phyloP scores from a whole-genome alignment of 2,329 filamentous ascomycete genomes.

The Aureobasidium sp. region DNA sequence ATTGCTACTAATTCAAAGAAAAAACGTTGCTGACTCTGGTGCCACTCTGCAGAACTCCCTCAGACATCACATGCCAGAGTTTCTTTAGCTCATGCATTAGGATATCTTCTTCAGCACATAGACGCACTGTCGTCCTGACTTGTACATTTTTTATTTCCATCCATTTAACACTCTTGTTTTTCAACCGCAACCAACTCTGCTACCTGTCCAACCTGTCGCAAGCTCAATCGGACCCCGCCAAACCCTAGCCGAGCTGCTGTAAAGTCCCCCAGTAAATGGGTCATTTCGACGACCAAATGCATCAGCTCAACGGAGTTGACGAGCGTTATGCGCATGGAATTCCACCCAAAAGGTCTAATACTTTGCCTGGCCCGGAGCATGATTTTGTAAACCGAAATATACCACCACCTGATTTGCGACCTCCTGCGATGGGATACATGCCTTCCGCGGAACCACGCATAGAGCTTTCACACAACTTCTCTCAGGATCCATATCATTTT shows the following conservation, averaged over 20 bases:
- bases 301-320: background rate
- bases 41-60: background rate
- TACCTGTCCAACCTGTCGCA: background rate
- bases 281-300: background rate
- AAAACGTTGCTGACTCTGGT: background rate
- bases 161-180: background rate
- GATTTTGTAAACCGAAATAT: background rate
- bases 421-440: background rate
- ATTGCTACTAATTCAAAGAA: too few relatives aligned
- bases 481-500: background rate
- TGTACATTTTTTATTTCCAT: background rate
- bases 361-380: background rate
- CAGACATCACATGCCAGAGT: background rate
- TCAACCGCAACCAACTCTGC: background rate
- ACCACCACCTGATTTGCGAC: background rate
- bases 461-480: background rate
- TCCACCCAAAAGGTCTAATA: background rate
- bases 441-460: background rate
- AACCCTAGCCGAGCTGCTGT: background rate
- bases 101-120: conserved; percentile 14
- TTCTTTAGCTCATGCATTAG: background rate
- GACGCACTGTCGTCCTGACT: conserved; percentile 15
- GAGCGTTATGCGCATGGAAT: background rate
- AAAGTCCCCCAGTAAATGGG: background rate
- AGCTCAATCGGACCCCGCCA: background rate